Conservation (phyloP, 805 yeast genomes). For the Ogataea neopini region DNA sequence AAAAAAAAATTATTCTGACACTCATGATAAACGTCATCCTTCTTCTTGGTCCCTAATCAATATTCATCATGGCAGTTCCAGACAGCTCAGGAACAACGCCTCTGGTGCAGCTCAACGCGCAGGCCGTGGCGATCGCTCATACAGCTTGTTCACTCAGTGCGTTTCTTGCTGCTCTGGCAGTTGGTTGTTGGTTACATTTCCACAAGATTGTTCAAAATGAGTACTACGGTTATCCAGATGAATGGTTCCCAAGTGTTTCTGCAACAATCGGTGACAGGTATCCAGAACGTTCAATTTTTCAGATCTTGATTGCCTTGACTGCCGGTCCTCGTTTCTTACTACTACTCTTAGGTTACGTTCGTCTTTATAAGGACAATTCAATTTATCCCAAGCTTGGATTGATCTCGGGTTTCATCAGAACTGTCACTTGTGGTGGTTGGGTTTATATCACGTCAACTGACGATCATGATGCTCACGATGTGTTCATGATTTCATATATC, state of each 20-base stretch:
- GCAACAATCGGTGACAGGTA: slow-evolving; percentile 97
- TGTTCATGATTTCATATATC: slow-evolving; percentile 91
- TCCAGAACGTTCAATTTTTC: slow-evolving; percentile 93
- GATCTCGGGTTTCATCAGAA: slow-evolving; percentile 77
- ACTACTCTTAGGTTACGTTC: slow-evolving; percentile 52
- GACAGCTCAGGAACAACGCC: slow-evolving; percentile 16
- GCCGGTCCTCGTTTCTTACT: slow-evolving; percentile 87
- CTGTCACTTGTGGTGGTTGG: slow-evolving; percentile 98
- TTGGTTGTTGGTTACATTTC: slow-evolving; percentile 80
- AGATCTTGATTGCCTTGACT: slow-evolving; percentile 86
- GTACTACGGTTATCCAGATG: slow-evolving; percentile 89
- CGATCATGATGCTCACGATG: slow-evolving; percentile 94
- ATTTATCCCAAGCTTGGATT: slow-evolving; percentile 44
- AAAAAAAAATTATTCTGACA: slow-evolving; percentile 4
- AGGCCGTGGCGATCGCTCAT: slow-evolving; percentile 69
- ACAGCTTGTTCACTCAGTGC: slow-evolving; percentile 72
- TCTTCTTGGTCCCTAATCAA: neutral
- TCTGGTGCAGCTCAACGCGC: slow-evolving; percentile 53
- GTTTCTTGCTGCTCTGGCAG: slow-evolving; percentile 68
- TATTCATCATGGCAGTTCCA: slow-evolving; percentile 13
- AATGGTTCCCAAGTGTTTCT: slow-evolving; percentile 97
- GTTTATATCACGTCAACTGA: slow-evolving; percentile 96
- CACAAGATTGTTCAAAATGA: slow-evolving; percentile 87
- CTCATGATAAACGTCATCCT: neutral
- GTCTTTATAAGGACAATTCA: slow-evolving; percentile 41